Evolutionary conservation across 192 early-diverging fungal genomes (phyloP), one percentile per base, ranked within the genome.

Genomic region (Backusella tarrabulga): DNA sequence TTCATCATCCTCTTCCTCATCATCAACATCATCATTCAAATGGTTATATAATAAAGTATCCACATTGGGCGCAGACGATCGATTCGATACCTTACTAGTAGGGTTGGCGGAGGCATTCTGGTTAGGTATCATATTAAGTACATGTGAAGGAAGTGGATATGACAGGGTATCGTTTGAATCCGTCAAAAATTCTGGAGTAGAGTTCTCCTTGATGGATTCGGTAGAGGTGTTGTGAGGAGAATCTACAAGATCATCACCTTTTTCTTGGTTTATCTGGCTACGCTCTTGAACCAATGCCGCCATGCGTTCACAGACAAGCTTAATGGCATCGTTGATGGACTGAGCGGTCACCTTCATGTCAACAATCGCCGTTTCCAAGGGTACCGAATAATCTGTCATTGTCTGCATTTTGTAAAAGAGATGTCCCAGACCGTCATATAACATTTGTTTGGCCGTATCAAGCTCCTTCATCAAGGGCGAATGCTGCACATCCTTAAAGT

Each of bases 331-430:
- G 0, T 23, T 72, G 3, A 72, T 78, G 17, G 15, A n/a, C 23
- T 63, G 56, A 5, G 50, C 77, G 4, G 54, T 42, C 8, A 42
- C 29, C 17, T 67, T 26, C 32, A 72, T 34, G 26, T 68, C 72
- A 21, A 21, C 15, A 6, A 74, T 46, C 9, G 38, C 23, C 1
- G 0, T 66, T 1, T 54, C 35, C 54, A 68, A 5, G 0, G 54
- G 11, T 12, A 67, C 34, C 4, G 7, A 6, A 12, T 71, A 54
- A 32, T 75, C 40, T 14, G 78, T 79, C 73, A 79, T 42, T 12
- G n/a, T 71, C 38, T 79, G 78, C 44, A 79, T 42, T 2, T 79
- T 42, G n/a, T n/a, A 74, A 34, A 79, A 79, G n/a, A 79, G 66
- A n/a, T 26, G 12, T 0, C 78, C 78, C 0, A 79, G 26, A 5